Conservation (phyloP, 805 yeast species). For the Millerozyma acaciae region DNA sequence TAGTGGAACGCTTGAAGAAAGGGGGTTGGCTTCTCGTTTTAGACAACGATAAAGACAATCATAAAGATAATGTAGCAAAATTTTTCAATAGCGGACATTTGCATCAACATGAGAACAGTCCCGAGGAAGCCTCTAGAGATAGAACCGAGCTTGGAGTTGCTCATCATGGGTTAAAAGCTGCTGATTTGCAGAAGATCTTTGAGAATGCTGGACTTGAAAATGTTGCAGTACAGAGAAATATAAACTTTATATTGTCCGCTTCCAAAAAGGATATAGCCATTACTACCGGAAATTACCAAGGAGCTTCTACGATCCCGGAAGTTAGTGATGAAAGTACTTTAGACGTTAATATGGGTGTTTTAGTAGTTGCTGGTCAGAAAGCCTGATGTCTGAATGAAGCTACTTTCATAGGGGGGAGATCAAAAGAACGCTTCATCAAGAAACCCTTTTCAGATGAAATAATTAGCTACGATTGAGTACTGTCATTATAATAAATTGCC, state of each 20-base stretch:
- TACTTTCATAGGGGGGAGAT: background rate
- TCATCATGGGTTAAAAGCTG: conserved; percentile 1
- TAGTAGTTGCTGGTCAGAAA: conserved; percentile 1
- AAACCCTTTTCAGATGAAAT: background rate
- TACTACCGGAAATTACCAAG: background rate
- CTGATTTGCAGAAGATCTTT: background rate
- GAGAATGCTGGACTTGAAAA: background rate
- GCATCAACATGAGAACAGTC: conserved; percentile 1
- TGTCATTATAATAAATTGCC: background rate
- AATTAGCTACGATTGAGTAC: conserved; percentile 1
- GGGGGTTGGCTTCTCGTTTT: conserved; percentile 33
- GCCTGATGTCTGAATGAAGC: conserved; percentile 1
- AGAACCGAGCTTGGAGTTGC: conserved; percentile 1
- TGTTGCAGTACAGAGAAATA: conserved; percentile 1
- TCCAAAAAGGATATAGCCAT: background rate
- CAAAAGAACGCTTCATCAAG: background rate
- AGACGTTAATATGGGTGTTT: background rate
- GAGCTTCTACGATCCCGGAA: background rate
- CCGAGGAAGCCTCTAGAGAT: background rate
- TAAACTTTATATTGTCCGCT: conserved; percentile 1
- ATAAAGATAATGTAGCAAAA: background rate
- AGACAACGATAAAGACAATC: conserved; percentile 34
- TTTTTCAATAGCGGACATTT: background rate
- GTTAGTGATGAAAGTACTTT: background rate
- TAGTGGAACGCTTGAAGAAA: conserved; percentile 28